A percentile compares a stretch with the other conserved stretches of the same genome.
These are phyloP conservation scores for Lepidopterella palustris DNA, from an alignment of 495 filamentous ascomycete genomes.

Conservation along the genomic window DNA sequence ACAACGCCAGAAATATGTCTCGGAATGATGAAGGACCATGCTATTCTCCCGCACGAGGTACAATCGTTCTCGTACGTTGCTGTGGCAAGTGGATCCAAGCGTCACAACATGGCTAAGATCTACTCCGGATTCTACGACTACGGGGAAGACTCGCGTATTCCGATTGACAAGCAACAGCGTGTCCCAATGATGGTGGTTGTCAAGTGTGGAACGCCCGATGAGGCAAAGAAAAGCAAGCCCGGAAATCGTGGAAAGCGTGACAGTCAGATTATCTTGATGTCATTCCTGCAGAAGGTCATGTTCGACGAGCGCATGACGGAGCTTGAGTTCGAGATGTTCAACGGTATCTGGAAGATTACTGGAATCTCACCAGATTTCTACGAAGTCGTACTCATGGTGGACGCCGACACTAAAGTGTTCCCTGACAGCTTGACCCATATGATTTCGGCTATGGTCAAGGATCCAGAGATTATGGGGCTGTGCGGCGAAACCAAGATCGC, in stretches of 20 bases:
- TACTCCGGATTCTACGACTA: slow-evolving; percentile 99
- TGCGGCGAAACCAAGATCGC: slow-evolving; percentile 99
- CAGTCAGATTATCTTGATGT: slow-evolving; percentile 98
- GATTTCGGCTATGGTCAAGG: slow-evolving; percentile 98
- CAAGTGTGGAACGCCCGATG: slow-evolving; percentile 90
- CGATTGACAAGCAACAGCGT: slow-evolving; percentile 83
- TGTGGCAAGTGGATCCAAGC: slow-evolving; percentile 89
- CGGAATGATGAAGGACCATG: slow-evolving; percentile 90
- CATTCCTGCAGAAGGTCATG: slow-evolving; percentile 99
- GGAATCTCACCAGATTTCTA: slow-evolving; percentile 97
- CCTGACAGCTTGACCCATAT: slow-evolving; percentile 97
- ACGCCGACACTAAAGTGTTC: slow-evolving; percentile 98
- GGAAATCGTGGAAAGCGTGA: slow-evolving; percentile 98
- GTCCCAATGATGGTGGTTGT: slow-evolving; percentile 99
- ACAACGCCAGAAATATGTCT: slow-evolving; percentile 88
- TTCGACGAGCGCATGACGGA: slow-evolving; percentile 99
- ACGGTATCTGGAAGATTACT: slow-evolving; percentile 96
- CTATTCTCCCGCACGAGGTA: slow-evolving; percentile 70
- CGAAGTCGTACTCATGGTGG: slow-evolving; percentile 95
- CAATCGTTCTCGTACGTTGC: slow-evolving; percentile 91
- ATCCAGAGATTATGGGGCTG: slow-evolving; percentile 98
- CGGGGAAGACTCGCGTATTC: slow-evolving; percentile 69
- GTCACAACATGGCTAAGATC: slow-evolving; percentile 99
- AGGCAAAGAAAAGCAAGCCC: slow-evolving; percentile 72
- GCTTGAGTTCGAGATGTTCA: slow-evolving; percentile 99